Percentiles rank a stretch among this genome's conserved stretches.
Evolutionary conservation across 2,329 filamentous ascomycete species (phyloP).

Genomic region (Aaosphaeria pasadenensis): DNA sequence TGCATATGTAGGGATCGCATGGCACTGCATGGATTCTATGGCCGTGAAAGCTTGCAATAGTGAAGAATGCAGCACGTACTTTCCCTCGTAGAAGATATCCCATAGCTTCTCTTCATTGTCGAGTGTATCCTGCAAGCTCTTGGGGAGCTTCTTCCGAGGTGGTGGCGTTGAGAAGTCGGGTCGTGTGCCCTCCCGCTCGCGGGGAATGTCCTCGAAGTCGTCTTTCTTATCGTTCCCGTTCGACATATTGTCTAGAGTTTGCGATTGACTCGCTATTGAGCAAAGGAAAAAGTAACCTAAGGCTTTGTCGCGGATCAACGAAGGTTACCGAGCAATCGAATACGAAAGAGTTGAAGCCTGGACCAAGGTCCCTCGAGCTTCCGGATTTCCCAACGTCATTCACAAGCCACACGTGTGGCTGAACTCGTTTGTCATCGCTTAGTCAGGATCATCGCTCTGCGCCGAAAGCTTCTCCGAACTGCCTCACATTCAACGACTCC

Average conservation of each 20-base stretch:
- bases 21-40: background rate
- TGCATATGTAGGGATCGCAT: background rate
- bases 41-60: background rate
- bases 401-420: constrained; percentile 10
- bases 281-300: too few species aligned
- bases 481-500: background rate
- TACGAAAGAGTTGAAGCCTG: too few species aligned
- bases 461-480: constrained; percentile 10
- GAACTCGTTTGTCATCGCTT: constrained; percentile 6
- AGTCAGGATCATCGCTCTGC: constrained; percentile 4
- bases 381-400: too few species aligned
- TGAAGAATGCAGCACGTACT: constrained; percentile 53
- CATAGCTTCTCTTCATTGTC: constrained; percentile 70
- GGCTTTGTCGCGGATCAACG: too few species aligned
- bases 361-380: too few species aligned
- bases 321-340: too few species aligned
- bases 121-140: constrained; percentile 54
- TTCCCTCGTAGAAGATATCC: constrained; percentile 73
- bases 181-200: constrained; percentile 41
- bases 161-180: constrained; percentile 49
- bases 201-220: constrained; percentile 37
- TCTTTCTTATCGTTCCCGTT: constrained; percentile 25
- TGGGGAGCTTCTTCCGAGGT: constrained; percentile 52
- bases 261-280: too few species aligned
- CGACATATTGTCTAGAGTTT: too few species aligned